Evolutionary conservation across 108 stramenopile species (phyloP).

Genomic region (Aurantiochytrium sp.): DNA sequence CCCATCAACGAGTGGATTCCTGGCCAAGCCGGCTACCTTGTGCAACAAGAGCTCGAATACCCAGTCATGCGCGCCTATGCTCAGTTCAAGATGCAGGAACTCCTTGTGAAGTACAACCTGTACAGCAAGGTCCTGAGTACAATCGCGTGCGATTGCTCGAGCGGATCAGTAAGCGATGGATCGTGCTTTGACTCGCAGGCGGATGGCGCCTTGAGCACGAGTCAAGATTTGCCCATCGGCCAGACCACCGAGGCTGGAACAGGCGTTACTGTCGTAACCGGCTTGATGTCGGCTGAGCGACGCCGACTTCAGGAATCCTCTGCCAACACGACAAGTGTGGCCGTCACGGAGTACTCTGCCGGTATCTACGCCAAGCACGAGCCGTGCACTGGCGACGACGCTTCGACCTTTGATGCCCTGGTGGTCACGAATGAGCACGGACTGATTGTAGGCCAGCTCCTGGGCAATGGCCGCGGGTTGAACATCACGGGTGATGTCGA

Average conservation of each 20-base stretch:
- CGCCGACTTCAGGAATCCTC: background rate
- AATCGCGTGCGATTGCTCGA: background rate
- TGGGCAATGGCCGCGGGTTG: background rate
- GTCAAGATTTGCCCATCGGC: background rate
- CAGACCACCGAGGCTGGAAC: background rate
- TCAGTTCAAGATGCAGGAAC: background rate
- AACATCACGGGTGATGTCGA: background rate
- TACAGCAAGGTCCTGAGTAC: background rate
- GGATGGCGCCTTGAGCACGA: background rate
- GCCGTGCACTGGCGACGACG: background rate
- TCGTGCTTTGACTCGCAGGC: background rate
- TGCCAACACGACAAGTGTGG: background rate
- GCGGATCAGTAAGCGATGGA: background rate
- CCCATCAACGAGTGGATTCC: background rate
- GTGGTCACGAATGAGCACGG: background rate
- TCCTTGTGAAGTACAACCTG: background rate
- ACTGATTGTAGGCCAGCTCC: background rate
- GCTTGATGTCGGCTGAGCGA: background rate
- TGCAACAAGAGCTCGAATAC: background rate
- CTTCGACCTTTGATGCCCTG: background rate
- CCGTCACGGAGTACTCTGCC: background rate
- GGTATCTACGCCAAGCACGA: background rate
- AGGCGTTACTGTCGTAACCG: background rate
- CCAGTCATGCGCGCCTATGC: background rate
- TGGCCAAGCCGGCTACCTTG: background rate